Conservation (phyloP, 1,139 yeast species). For the Wickerhamiella pararugosa region DNA sequence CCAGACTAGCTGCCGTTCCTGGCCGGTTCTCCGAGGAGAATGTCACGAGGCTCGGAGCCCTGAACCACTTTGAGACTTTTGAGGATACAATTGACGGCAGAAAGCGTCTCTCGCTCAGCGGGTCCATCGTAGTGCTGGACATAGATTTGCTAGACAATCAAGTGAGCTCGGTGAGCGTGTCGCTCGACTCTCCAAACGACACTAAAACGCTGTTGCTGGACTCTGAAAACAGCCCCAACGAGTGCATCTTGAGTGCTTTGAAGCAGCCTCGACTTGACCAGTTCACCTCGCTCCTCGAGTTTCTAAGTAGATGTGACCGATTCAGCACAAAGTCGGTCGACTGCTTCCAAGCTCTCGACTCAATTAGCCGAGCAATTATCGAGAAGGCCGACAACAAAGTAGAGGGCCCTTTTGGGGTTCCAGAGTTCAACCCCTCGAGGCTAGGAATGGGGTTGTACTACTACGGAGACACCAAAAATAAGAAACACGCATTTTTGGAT, state of each 20-base stretch:
- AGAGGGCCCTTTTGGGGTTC: slow-evolving; percentile 18
- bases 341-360: slow-evolving; percentile 23
- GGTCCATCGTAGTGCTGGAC: slow-evolving; percentile 25
- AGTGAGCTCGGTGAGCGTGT: slow-evolving; percentile 17
- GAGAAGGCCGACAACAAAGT: slow-evolving; percentile 12
- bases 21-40: slow-evolving; percentile 23
- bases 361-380: slow-evolving; percentile 20
- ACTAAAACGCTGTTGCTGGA: slow-evolving; percentile 18
- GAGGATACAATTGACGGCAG: slow-evolving; percentile 20
- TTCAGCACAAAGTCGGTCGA: slow-evolving; percentile 21
- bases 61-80: slow-evolving; percentile 23
- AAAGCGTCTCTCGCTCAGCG: slow-evolving; percentile 24
- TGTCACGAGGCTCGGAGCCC: slow-evolving; percentile 19
- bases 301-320: slow-evolving; percentile 23
- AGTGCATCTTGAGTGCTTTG: slow-evolving; percentile 18
- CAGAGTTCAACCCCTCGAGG: slow-evolving; percentile 20
- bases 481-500: slow-evolving; percentile 12
- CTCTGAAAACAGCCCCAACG: slow-evolving; percentile 17
- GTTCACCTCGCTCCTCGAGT: slow-evolving; percentile 20
- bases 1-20: slow-evolving; percentile 20
- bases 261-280: slow-evolving; percentile 20
- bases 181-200: slow-evolving; percentile 19
- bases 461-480: slow-evolving; percentile 10
- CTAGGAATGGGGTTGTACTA: slow-evolving; percentile 24
- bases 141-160: slow-evolving; percentile 15